Percentiles rank a stretch among this genome's conserved stretches.
Evolutionary conservation across 257 asterid genomes (phyloP).

Genomic region (Ilex asprella): DNA sequence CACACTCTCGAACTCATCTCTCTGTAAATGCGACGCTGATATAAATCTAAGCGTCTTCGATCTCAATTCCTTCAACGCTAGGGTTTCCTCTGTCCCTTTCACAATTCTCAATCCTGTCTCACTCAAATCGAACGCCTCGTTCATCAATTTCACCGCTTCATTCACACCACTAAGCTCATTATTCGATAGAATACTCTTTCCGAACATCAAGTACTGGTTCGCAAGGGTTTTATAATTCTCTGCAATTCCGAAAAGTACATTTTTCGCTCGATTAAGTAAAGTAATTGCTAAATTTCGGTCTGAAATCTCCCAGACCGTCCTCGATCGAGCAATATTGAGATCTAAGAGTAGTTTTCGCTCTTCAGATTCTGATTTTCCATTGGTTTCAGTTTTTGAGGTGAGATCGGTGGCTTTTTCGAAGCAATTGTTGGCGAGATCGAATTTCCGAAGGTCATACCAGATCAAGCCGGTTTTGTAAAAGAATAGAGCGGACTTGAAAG

Average conservation of each 20-base stretch:
- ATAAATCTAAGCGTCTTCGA: conserved; percentile 79
- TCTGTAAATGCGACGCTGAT: conserved; percentile 88
- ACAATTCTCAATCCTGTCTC: conserved; percentile 90
- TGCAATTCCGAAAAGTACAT: conserved; percentile 52
- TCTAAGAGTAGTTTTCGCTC: conserved; percentile 66
- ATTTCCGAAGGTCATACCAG: conserved; percentile 62
- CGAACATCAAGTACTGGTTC: conserved; percentile 70
- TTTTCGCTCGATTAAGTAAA: conserved; percentile 77
- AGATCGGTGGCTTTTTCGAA: conserved; percentile 92
- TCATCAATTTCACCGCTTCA: conserved; percentile 82
- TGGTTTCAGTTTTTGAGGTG: conserved; percentile 44
- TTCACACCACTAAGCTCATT: conserved; percentile 47
- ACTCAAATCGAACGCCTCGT: conserved; percentile 80
- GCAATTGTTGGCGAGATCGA: conserved; percentile 69
- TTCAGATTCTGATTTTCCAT: conserved; percentile 39
- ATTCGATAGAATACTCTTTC: conserved; percentile 51
- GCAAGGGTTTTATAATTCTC: conserved; percentile 61
- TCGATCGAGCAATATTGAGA: conserved; percentile 70
- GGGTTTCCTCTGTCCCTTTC: conserved; percentile 60
- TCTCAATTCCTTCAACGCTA: conserved; percentile 74
- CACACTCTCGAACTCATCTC: conserved; percentile 82
- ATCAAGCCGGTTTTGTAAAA: conserved; percentile 76
- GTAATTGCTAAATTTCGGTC: conserved; percentile 65
- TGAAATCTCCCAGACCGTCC: conserved; percentile 79
- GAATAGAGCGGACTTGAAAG: conserved; percentile 66